Base-by-base conservation (phyloP, 2,329 filamentous ascomycete genomes). In the Pestalotiopsis sp. region DNA sequence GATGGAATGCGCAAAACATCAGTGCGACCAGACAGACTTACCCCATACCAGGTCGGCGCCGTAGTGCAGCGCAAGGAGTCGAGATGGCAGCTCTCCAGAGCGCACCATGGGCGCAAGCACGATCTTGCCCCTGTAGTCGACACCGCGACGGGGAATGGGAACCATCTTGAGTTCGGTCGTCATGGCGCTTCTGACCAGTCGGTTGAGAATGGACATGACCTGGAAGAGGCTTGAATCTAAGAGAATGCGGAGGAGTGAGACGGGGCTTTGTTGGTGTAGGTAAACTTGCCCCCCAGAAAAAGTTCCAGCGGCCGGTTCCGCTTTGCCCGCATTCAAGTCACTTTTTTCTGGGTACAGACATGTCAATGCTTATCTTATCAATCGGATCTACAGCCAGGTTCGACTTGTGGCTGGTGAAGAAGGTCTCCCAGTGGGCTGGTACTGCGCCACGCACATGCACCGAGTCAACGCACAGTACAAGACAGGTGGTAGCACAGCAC, bases 51-150 rank as follows among this genome's bases (percentile, higher is more conserved):
- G 86, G 81, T 99, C 96, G 65, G 96, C 96, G 73, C 96, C 96
- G 79, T 99, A 98, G 77, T 97, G 93, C 70, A 99, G 88, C 39
- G 96, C 93, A 58, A 97, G 83, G 31, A 99, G 87, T 69, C 96
- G 91, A 52, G 93, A 96, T 3, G 96, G 95, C 70, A 98, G 85
- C 84, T 99, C 96, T 77, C 96, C 96, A n/a, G 94, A 97, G 74
- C 96, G 92, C 68, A 98, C 95, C 96, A 99, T 99, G 55, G 96
- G 96, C 70, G 96, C 96, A 71, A 99, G 91, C 59, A 98, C 96
- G 72, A 98, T 83, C 81, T 97, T 98, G 81, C 93, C 92, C 74
- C 95, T 90, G 82, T 98, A 98, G 84, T 98, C 94, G 76, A 97
- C 94, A 65, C 95, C 95, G 80, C 92, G 92, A 70, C 86, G 88